Conservation (phyloP, 2,329 filamentous ascomycete genomes). For the Colletotrichum spinosum region DNA sequence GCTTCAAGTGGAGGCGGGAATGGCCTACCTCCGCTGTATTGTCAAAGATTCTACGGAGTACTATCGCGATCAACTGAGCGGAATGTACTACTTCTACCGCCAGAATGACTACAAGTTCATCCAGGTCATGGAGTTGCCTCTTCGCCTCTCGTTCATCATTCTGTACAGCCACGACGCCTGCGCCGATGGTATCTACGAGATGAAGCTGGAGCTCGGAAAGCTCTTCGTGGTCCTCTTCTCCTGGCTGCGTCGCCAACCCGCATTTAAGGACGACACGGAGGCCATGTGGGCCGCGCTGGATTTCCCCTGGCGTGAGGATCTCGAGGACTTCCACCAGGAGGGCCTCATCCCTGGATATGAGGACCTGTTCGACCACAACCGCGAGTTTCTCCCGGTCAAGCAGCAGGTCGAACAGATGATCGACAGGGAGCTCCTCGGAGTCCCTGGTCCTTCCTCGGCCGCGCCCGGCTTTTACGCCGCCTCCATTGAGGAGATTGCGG, state of each 20-base stretch:
- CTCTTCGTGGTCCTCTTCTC: slow-evolving; percentile 25
- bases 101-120: slow-evolving; percentile 31
- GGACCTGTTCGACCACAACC: slow-evolving; percentile 9
- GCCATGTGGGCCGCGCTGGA: slow-evolving; percentile 21
- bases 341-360: slow-evolving; percentile 26
- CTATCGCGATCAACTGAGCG: too few species aligned
- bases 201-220: slow-evolving; percentile 27
- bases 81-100: slow-evolving; percentile 1
- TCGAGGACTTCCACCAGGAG: slow-evolving; percentile 23
- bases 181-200: slow-evolving; percentile 15
- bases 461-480: slow-evolving; percentile 10
- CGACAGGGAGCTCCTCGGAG: background rate
- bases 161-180: slow-evolving; percentile 27
- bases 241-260: slow-evolving; percentile 25
- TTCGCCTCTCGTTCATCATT: slow-evolving; percentile 25
- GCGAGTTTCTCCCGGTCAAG: slow-evolving; percentile 14
- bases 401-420: background rate
- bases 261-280: slow-evolving; percentile 8
- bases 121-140: slow-evolving; percentile 25
- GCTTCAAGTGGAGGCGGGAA: slow-evolving; percentile 44
- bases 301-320: slow-evolving; percentile 35
- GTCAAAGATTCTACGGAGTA: slow-evolving; percentile 2
- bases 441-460: slow-evolving; percentile 2
- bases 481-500: slow-evolving; percentile 24
- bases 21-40: slow-evolving; percentile 20